These are phyloP conservation scores for Fusarium tanahbumbuense DNA, from an alignment of 2,329 filamentous ascomycete species.

Conservation along the genomic window DNA sequence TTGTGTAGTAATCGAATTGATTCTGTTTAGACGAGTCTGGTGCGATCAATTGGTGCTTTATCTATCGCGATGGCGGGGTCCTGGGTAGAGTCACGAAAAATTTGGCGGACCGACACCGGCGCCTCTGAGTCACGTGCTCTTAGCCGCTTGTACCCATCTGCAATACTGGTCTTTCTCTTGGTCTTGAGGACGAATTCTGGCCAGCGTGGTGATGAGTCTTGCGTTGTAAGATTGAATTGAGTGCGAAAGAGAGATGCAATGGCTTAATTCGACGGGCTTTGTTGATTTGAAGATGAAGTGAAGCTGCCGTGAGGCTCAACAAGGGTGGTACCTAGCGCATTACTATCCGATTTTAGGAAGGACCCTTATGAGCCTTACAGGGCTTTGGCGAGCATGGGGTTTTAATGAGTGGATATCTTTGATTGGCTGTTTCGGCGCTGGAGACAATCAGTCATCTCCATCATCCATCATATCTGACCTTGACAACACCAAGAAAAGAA, in stretches of 20 bases:
- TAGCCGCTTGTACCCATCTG: constrained; percentile 11
- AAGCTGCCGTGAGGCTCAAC: constrained; percentile 13
- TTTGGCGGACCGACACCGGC: not conserved
- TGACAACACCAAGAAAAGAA: too few species aligned
- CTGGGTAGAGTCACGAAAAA: not conserved
- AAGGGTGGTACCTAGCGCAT: not conserved
- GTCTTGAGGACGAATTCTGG: not conserved
- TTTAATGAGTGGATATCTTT: not conserved
- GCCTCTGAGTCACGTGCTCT: not conserved
- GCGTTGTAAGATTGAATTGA: fast-evolving
- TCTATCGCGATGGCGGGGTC: not conserved
- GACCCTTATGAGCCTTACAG: not conserved
- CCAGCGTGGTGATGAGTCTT: too few species aligned
- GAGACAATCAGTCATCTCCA: not conserved
- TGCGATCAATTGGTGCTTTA: not conserved
- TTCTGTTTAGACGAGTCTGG: not conserved
- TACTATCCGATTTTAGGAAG: constrained; percentile 12
- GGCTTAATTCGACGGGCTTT: not conserved
- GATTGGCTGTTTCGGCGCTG: not conserved
- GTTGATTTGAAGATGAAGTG: not conserved
- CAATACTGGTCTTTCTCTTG: constrained; percentile 26
- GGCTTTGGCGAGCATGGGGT: not conserved
- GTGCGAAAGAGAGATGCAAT: fast-evolving
- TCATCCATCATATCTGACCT: too few species aligned
- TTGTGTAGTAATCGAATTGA: not conserved